Evolutionary conservation across 2,329 filamentous ascomycete genomes (phyloP), one percentile per base, ranked within the genome.

Genomic region (Talaromyces sp.): DNA sequence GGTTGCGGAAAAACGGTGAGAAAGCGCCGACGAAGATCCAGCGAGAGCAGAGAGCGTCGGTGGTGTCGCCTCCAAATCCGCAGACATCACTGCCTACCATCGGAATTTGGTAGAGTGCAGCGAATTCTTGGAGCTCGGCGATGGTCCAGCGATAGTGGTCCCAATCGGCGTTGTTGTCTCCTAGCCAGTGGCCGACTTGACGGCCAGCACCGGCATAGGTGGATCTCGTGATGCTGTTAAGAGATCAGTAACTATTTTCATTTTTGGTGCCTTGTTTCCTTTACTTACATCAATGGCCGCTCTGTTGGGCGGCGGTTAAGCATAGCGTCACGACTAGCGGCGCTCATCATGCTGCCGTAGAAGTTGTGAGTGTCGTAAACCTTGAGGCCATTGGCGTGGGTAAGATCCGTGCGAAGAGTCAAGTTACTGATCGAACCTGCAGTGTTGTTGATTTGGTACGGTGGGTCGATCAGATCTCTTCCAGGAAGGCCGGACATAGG

Each of bases 351-450:
- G 7, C 85, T 84, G 1, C 90, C 90, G 72, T 90, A 92, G 1
- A 92, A 74, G 67, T 92, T 92, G 72, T 93, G 90, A 0, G 87
- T 89, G 67, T 93, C 90, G 69, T 90, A 91, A 73, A 90, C 85
- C 23, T 81, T 79, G 42, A 87, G 75, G 12, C 89, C 89, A 62
- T 89, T 87, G 2, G 69, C 65, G 71, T 91, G 89, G 8, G 87
- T 81, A 8, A 91, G 76, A 69, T 91, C 84, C 0, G 88, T 89
- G 65, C 85, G 81, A 59, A 91, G 83, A 0, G 89, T 87, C 68
- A 84, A 81, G 72, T 85, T 84, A 50, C 73, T 75, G 3, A 80
- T 70, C 16, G 68, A 69, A 0, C 83, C 84, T 1, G 83, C 83
- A 52, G 81, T 83, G 71, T 90, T 89, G 66, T 85, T 78, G 68